Evolutionary conservation across 345 rosid genomes (phyloP), one percentile per base, ranked within the genome.

Genomic region (Heritiera fomes): DNA sequence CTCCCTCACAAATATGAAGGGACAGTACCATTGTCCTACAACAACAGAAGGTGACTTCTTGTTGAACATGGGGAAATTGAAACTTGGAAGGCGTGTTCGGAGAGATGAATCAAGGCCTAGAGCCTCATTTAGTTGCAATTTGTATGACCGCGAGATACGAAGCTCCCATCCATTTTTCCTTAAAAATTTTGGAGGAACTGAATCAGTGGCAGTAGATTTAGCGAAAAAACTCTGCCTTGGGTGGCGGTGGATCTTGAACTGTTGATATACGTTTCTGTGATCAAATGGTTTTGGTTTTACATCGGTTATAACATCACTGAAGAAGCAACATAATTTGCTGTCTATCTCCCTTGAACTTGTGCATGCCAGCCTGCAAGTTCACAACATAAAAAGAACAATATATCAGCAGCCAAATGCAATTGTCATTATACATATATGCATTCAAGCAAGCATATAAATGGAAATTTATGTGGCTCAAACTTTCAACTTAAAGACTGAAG

Each of bases 1-100:
- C 79, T 92, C 98, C 46, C 83, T 90, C 3, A 92, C 83, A 73
- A 91, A 91, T 84, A 94, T 74, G 67, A 88, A 90, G 1, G 94
- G 94, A 79, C 97, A 94, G 58, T 88, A 92, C 98, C 98, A 94
- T 83, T 85, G 81, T 30, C 97, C 97, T 13, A 92, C 89, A 12
- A 85, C 67, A 40, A 80, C 82, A 0, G 86, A 69, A 41, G 78
- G 70, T 2, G 93, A 90, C 12, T 84, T 84, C 60, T 79, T 85
- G 72, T 69, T 80, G 0, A 86, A 77, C 55, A 87, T 67, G 0
- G 87, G 83, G 80, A 92, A 92, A 49, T 79, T 75, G 6, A 89
- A 85, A 14, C 77, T 75, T 6, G 95, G 98, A 28, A 90, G 91
- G 40, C 79, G 88, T 1, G 83, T 17, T 72, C 97, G 83, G 28